Evolutionary conservation across 345 rosid genomes (phyloP).

Genomic region (Hypericum androsaemum): DNA sequence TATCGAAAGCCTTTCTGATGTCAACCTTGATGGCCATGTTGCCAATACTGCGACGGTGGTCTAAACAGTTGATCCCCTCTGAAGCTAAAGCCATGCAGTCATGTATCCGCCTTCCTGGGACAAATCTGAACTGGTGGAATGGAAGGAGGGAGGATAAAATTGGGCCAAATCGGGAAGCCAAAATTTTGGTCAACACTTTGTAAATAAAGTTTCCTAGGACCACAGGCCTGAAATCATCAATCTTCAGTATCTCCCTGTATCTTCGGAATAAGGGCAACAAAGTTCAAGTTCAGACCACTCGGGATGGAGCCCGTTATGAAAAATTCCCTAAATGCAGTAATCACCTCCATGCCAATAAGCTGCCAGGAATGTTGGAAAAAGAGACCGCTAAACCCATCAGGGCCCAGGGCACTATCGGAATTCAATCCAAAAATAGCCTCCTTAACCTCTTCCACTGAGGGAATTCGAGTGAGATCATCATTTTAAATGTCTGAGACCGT

Average conservation of each 20-base stretch:
- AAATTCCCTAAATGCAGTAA: neutral
- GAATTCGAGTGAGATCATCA: neutral
- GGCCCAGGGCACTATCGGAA: neutral
- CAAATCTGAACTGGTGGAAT: neutral
- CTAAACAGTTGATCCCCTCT: too few relatives aligned
- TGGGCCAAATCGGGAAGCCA: neutral
- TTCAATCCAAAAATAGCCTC: neutral
- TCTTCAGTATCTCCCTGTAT: too few relatives aligned
- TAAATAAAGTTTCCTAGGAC: too few relatives aligned
- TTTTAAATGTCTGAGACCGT: neutral
- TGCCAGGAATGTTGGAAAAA: neutral
- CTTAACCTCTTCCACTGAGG: neutral
- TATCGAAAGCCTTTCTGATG: too few relatives aligned
- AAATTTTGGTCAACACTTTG: too few relatives aligned
- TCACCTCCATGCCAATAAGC: neutral
- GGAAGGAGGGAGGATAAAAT: neutral
- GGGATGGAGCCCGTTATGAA: neutral
- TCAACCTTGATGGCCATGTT: too few relatives aligned
- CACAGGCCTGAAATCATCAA: neutral
- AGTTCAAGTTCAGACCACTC: neutral
- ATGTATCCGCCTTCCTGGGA: too few relatives aligned
- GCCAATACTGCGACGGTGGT: too few relatives aligned
- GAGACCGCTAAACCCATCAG: neutral
- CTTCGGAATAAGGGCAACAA: too few relatives aligned
- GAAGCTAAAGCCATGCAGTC: too few relatives aligned